Evolutionary conservation across 805 yeast species (phyloP).

Genomic region (Ogataea trehalophila): DNA sequence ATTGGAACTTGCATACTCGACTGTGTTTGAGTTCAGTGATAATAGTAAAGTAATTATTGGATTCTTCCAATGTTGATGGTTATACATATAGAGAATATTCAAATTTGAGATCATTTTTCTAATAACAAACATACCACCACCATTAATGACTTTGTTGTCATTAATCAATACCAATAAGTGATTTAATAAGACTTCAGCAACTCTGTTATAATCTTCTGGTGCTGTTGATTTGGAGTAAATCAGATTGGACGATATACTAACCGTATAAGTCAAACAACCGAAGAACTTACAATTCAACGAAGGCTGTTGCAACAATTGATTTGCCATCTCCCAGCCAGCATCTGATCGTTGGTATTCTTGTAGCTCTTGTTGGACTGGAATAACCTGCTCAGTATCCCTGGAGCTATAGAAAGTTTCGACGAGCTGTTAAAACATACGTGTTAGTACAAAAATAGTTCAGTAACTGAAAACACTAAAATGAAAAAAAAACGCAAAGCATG

Average conservation of each 20-base stretch:
- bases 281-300: slow-evolving; percentile 58
- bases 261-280: slow-evolving; percentile 78
- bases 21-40: slow-evolving; percentile 8
- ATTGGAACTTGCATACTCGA: background rate
- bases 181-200: slow-evolving; percentile 6
- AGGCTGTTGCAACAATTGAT: slow-evolving; percentile 37
- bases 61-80: slow-evolving; percentile 34
- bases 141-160: slow-evolving; percentile 11
- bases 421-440: slow-evolving; percentile 11
- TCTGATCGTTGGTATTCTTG: slow-evolving; percentile 55
- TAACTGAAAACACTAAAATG: background rate
- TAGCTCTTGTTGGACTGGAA: slow-evolving; percentile 46
- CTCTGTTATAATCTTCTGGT: slow-evolving; percentile 5
- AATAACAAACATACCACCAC: slow-evolving; percentile 38
- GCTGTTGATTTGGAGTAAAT: slow-evolving; percentile 25
- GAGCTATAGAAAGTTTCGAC: slow-evolving; percentile 42
- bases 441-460: background rate
- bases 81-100: slow-evolving; percentile 41
- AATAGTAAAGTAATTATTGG: slow-evolving; percentile 32
- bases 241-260: slow-evolving; percentile 33
- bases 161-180: slow-evolving; percentile 12
- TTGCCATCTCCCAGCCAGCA: slow-evolving; percentile 55
- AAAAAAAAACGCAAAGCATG: no score
- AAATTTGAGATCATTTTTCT: slow-evolving; percentile 55
- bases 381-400: slow-evolving; percentile 34